Base-by-base conservation (phyloP, 176 grass and related monocot genomes). In the Phoenix dactylifera region DNA sequence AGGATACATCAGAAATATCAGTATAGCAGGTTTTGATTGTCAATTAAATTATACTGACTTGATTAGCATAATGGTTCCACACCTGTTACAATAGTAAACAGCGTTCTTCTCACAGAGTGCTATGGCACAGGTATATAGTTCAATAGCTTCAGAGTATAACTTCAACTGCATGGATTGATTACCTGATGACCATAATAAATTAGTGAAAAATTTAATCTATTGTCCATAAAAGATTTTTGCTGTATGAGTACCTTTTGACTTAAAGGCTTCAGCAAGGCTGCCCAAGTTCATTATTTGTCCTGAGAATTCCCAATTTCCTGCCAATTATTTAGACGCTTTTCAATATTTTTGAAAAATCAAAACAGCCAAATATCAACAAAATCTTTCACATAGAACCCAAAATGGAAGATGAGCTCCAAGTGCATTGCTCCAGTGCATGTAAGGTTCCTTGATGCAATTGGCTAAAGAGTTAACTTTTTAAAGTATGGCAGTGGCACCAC, bases 31-130 rank as follows among this genome's bases (percentile, higher is more conserved):
- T 39, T 20, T 15, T 9, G 1, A 48, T 44, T 4, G 14, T 29
- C 6, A 60, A 44, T 17, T 25, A 15, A 29, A 49, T 22, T 49
- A 18, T 4, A n/a, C 7, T 17, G 17, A 26, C 6, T 63, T 63
- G 29, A 49, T 3, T 48, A 23, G 14, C 0, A 49, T 5, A 44
- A 18, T 64, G 17, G 7, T 28, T 29, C 18, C 55, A 26, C 85
- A 95, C 81, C 80, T 85, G 63, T 88, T 88, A 73, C 81, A 85
- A 24, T 79, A 89, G 72, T 88, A 95, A 89, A 95, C 74, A 55
- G 80, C 80, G 71, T 85, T 90, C 54, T 77, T 82, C 48, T 51
- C 60, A 77, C 76, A 80, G 62, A 95, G 57, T 67, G 78, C 74
- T 73, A 95, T 82, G 65, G 85, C 78, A 58, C 64, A 69, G 22